Percentiles rank a stretch among this genome's conserved stretches.
These are phyloP conservation scores for Casaregolazyma lundiana DNA, from an alignment of 1,139 yeast genomes.

Conservation along the genomic window DNA sequence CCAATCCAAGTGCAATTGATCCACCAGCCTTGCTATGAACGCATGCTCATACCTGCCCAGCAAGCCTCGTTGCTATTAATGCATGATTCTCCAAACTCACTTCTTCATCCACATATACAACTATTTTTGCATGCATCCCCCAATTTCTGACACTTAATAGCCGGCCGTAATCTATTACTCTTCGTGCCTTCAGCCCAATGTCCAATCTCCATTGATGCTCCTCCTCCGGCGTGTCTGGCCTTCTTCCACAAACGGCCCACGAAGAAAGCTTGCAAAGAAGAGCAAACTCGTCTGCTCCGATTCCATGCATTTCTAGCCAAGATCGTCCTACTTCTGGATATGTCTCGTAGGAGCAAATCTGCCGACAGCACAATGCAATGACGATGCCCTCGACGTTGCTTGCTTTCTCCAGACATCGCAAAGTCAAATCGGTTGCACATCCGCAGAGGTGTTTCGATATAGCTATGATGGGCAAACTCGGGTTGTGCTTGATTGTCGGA, in stretches of 20 bases:
- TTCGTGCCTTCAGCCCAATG: conserved; percentile 63
- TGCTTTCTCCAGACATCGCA: conserved; percentile 58
- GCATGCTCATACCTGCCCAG: neutral
- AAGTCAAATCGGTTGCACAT: conserved; percentile 83
- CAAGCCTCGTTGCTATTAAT: conserved; percentile 34
- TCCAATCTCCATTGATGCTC: conserved; percentile 41
- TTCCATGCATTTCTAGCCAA: conserved; percentile 29
- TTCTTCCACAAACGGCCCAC: conserved; percentile 79
- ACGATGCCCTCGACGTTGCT: conserved; percentile 44
- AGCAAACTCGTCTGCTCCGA: conserved; percentile 42
- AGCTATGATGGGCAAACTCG: conserved; percentile 42
- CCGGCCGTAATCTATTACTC: conserved; percentile 63
- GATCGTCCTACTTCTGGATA: conserved; percentile 43
- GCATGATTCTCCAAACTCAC: conserved; percentile 72
- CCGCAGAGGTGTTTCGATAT: conserved; percentile 91
- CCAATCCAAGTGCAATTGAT: too few species aligned
- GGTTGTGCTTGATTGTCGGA: conserved; percentile 24
- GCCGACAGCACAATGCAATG: conserved; percentile 95
- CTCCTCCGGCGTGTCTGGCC: conserved; percentile 35
- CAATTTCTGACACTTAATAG: conserved; percentile 42
- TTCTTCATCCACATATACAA: conserved; percentile 53
- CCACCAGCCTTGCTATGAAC: too few species aligned
- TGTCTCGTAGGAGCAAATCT: conserved; percentile 63
- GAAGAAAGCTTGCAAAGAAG: conserved; percentile 63
- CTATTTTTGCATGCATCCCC: conserved; percentile 42